Evolutionary conservation across 371 early-diverging fungal genomes (phyloP).

Genomic region (Lichtheimia corymbifera): DNA sequence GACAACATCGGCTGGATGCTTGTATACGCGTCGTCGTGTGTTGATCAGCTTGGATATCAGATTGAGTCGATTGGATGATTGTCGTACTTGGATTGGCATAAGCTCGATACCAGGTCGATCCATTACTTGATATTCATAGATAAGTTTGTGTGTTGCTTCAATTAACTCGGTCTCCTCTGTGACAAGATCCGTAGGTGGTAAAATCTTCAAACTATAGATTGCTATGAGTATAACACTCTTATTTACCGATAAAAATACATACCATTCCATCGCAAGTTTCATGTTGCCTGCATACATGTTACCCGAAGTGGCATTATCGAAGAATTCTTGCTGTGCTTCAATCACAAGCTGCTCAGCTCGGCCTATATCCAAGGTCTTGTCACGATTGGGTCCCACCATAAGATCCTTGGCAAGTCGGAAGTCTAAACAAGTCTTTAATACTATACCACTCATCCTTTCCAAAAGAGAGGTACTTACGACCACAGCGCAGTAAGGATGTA

Average conservation of each 20-base stretch:
- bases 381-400: conserved; percentile 48
- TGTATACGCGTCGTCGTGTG: conserved; percentile 54
- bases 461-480: conserved; percentile 52
- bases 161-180: conserved; percentile 69
- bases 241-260: not conserved
- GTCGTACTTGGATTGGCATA: conserved; percentile 79
- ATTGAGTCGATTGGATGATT: conserved; percentile 62
- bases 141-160: conserved; percentile 72
- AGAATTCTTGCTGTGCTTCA: conserved; percentile 74
- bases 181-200: conserved; percentile 65
- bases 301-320: conserved; percentile 75
- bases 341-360: conserved; percentile 66
- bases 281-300: conserved; percentile 67
- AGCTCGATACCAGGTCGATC: conserved; percentile 55
- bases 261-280: conserved; percentile 81
- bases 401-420: conserved; percentile 70
- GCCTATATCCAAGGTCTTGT: conserved; percentile 52
- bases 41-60: conserved; percentile 62
- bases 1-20: conserved; percentile 50
- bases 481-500: conserved; percentile 66
- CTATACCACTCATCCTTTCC: not conserved
- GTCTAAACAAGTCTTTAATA: conserved; percentile 33
- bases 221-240: not conserved
- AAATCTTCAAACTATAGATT: conserved; percentile 57
- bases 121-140: conserved; percentile 55